Base-by-base conservation (phyloP, 768 basidiomycete species). In the Rhizopogon rudus region DNA sequence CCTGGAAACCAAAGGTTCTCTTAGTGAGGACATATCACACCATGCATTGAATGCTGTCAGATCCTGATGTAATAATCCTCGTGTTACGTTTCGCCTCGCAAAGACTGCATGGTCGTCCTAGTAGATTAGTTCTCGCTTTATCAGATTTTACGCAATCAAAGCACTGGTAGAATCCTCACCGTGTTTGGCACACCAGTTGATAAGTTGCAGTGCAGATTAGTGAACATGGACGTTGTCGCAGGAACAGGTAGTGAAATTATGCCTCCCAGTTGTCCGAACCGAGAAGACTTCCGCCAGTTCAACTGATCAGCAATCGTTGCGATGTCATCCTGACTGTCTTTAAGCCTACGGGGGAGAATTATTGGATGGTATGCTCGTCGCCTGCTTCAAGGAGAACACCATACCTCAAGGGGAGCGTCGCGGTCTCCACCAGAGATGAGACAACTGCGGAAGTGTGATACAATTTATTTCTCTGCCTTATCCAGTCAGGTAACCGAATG, bases 341-440 rank as follows among this genome's bases (percentile, higher is more conserved):
- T 71, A 41, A 74, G 55, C 52, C 77, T 81, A 56, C 40, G 43
- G 40, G 17, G 37, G 40, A 20, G 31, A 22, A 16, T 22, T 17
- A 45, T 33, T 6, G 12, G 22, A 44, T 20, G 20, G 22, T n/a
- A 6, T 37, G 40, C 8, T 35, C 14, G 31, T 58, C 10, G 37
- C 46, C 9, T 28, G 41, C 31, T 33, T 22, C 17, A 44, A 33
- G 14, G 48, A 49, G 5, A 22, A n/a, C 6, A 12, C 14, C 63
- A 56, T 59, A 85, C 85, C 86, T 79, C 48, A 83, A 62, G 2
- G 84, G 81, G 29, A 86, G 70, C 3, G 86, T 87, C 37, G 71
- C 73, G 20, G 74, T 79, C 57, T 87, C 84, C 12, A 87, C 67
- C 57, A 83, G 77, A 37, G 82, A 65, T 1, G 86, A 81, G 16